Conservation (phyloP, 148 eudicot species). For the Pharnaceum exiguum region DNA sequence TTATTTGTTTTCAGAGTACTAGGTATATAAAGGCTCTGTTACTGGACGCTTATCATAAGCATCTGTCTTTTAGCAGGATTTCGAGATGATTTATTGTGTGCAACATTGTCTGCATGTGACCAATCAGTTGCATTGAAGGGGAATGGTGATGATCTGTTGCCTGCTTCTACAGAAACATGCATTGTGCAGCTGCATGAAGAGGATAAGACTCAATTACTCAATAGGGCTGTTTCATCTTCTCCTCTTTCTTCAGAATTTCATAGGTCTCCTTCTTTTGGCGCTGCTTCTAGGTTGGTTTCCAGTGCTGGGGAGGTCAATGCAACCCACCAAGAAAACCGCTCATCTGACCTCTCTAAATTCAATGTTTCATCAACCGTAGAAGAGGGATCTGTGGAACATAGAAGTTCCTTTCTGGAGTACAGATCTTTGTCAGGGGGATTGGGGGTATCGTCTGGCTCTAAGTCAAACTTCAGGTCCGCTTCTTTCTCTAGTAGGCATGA, state of each 20-base stretch:
- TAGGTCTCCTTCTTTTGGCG: constrained; percentile 22
- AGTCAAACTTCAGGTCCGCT: constrained; percentile 7
- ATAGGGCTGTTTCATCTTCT: constrained; percentile 21
- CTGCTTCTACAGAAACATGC: constrained; percentile 14
- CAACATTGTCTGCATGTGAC: constrained; percentile 18
- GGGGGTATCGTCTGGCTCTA: constrained; percentile 18
- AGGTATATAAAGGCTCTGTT: constrained; percentile 10
- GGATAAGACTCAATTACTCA: constrained; percentile 17
- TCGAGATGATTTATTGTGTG: constrained; percentile 25
- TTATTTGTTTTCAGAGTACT: constrained; percentile 13
- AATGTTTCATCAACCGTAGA: constrained; percentile 16
- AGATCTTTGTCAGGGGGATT: constrained; percentile 21
- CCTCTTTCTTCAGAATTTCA: constrained; percentile 16
- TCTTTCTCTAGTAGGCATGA: constrained; percentile 35
- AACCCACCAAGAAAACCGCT: constrained; percentile 20
- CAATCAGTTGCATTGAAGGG: constrained; percentile 17
- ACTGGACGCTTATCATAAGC: constrained; percentile 25
- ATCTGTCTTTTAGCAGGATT: constrained; percentile 47
- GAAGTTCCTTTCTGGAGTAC: constrained; percentile 11
- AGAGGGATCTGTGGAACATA: constrained; percentile 16
- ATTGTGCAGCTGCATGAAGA: constrained; percentile 24
- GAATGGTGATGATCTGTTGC: constrained; percentile 18
- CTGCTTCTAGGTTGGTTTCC: constrained; percentile 21
- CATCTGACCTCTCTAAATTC: constrained; percentile 21
- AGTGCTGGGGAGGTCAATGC: constrained; percentile 23